Percentiles rank a stretch among this genome's conserved stretches.
These are phyloP conservation scores for Phytopythium delawarense DNA, from an alignment of 352 stramenopile genomes.

Conservation along the genomic window DNA sequence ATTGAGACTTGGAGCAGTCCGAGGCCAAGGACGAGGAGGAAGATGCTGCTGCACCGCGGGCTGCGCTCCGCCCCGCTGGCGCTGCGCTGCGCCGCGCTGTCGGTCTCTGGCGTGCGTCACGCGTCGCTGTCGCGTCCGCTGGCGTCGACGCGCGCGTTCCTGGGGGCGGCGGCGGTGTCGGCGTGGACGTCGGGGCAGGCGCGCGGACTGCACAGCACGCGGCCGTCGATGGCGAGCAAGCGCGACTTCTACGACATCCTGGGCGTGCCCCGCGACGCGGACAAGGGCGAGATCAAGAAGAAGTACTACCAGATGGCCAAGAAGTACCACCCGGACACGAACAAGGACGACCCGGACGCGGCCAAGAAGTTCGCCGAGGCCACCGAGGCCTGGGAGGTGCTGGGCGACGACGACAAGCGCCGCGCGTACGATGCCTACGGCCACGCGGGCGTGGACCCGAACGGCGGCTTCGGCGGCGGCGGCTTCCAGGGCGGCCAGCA, in stretches of 20 bases:
- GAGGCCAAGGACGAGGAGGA: neutral
- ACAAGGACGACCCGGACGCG: conserved; percentile 90
- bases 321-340: conserved; percentile 98
- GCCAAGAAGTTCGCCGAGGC: conserved; percentile 92
- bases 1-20: neutral
- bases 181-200: neutral
- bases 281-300: conserved; percentile 97
- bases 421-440: conserved; percentile 94
- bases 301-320: conserved; percentile 96
- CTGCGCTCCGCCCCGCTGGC: neutral
- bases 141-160: neutral
- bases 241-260: conserved; percentile 97
- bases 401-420: conserved; percentile 92
- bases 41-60: neutral
- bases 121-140: neutral
- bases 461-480: conserved; percentile 59
- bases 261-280: conserved; percentile 80
- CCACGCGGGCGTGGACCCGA: conserved; percentile 92
- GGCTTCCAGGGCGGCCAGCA: conserved; percentile 48
- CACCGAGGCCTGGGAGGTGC: conserved; percentile 92
- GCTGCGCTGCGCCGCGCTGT: neutral
- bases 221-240: conserved; percentile 51
- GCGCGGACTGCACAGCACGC: conserved; percentile 57
- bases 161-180: neutral
- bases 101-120: neutral